Base-by-base conservation (phyloP, 352 stramenopile species). In the Aphanomyces euteiches region DNA sequence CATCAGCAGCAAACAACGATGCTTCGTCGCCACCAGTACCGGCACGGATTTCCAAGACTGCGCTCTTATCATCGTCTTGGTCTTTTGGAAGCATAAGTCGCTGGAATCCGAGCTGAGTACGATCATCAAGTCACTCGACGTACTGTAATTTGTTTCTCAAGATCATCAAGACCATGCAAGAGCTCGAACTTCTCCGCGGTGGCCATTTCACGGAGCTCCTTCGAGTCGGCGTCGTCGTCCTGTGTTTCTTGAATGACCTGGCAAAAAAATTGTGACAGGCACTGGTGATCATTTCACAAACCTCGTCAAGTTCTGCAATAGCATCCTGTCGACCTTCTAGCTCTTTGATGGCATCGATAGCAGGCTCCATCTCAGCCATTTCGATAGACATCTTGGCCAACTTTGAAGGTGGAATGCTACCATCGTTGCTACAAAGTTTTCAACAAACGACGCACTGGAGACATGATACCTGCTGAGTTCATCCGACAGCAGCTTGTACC, bases 1-100 rank as follows among this genome's bases (percentile, higher is more conserved):
- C 78, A 58, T 98, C 93, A 53, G 83, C 85, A 34, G 95, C 96
- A 79, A 98, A 99, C 21, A 99, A 87, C 74, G 88, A 97, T 7
- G 96, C 96, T 74, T 99, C 97, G 37, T 96, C 95, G 28, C 97
- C 97, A 56, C 97, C 97, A 6, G 96, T 98, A 54, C 96, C 96
- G 5, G 92, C 89, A 7, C 92, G 89, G 48, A 99, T 98, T 79
- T 99, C 96, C 4, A 99, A 67, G 79, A 99, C 99, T 47, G 96
- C 96, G 74, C 98, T 98, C 69, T 96, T 92, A 53, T 98, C 88
- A 75, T 99, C 97, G 69, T 96, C 81, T 60, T 83, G 76, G 75
- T 96, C 88, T 5, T 83, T 81, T 28, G 86, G 86, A 45, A 93
- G 78, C 84, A 93, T 92, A 19, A 92, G 72, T 2, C 84, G 78